phyloP scores from a whole-genome alignment of 2,329 filamentous ascomycete species.

The Penicillium verrucosum region DNA sequence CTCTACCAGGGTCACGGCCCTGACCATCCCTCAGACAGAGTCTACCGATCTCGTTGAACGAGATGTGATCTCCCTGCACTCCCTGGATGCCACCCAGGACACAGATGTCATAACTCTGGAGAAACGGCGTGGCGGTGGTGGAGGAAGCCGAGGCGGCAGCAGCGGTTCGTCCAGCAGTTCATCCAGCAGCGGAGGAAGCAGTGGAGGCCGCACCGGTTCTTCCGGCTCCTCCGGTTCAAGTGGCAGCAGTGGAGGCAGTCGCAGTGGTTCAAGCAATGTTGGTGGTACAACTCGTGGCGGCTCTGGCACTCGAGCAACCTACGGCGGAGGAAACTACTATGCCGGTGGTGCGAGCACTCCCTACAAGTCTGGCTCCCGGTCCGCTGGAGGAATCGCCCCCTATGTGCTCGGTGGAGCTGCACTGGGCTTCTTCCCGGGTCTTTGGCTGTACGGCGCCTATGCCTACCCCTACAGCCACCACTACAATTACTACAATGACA shows the following conservation, averaged over 20 bases:
- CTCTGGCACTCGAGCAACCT: conserved; percentile 36
- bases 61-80: conserved; percentile 7
- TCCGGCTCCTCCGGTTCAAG: conserved; percentile 5
- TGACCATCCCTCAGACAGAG: conserved; percentile 22
- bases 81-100: conserved; percentile 2
- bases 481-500: conserved; percentile 48
- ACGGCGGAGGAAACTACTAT: conserved; percentile 54
- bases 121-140: conserved; percentile 52
- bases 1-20: conserved; percentile 28
- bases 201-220: conserved; percentile 25
- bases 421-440: conserved; percentile 49
- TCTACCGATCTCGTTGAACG: conserved; percentile 22
- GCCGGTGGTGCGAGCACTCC: conserved; percentile 53
- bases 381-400: conserved; percentile 50
- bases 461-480: conserved; percentile 52
- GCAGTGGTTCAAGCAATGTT: conserved; percentile 24
- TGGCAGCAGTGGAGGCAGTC: conserved; percentile 21
- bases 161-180: conserved; percentile 27
- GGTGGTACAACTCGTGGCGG: conserved; percentile 31
- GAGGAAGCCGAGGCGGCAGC: conserved; percentile 36
- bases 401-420: conserved; percentile 49
- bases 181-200: conserved; percentile 27
- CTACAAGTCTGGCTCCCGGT: conserved; percentile 47
- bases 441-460: conserved; percentile 57
- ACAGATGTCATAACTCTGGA: conserved; percentile 33